phyloP scores from a whole-genome alignment of 1,139 yeast genomes.

The Pichia sp. region DNA sequence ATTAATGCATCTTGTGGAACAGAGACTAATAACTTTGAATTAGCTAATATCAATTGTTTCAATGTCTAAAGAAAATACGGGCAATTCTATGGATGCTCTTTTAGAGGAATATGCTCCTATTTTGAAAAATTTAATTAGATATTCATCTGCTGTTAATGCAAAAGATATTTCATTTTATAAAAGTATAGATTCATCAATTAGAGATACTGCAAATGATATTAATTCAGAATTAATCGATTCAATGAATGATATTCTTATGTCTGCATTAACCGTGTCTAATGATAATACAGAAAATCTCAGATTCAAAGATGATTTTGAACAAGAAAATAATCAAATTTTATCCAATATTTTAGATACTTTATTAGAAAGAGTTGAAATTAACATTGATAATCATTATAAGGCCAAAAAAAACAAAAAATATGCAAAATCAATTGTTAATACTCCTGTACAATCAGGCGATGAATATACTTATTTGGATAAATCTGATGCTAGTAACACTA shows the following conservation, averaged over 20 bases:
- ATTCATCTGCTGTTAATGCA: conserved; percentile 66
- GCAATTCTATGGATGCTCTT: conserved; percentile 1
- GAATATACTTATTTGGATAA: conserved; percentile 48
- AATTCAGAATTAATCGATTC: conserved; percentile 24
- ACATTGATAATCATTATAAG: conserved; percentile 43
- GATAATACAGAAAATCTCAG: conserved; percentile 13
- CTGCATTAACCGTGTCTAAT: conserved; percentile 32
- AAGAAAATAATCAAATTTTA: conserved; percentile 56
- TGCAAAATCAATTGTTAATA: neutral
- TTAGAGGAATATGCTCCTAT: conserved; percentile 31
- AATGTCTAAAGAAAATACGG: neutral
- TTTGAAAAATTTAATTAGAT: conserved; percentile 54
- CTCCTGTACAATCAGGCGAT: conserved; percentile 16
- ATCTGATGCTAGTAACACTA: conserved; percentile 17
- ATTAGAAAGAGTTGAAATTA: conserved; percentile 68
- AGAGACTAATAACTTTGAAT: neutral
- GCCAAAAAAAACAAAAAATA: conserved; percentile 10
- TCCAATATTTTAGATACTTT: conserved; percentile 61
- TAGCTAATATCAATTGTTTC: too few species aligned
- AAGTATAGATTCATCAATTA: conserved; percentile 54
- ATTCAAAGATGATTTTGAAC: conserved; percentile 35
- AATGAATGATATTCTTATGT: conserved; percentile 46
- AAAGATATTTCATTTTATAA: conserved; percentile 75
- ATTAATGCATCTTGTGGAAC: neutral
- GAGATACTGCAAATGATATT: conserved; percentile 29